Evolutionary conservation across 192 early-diverging fungal genomes (phyloP), one percentile per base, ranked within the genome.

Genomic region (Obelidium mucronatum): DNA sequence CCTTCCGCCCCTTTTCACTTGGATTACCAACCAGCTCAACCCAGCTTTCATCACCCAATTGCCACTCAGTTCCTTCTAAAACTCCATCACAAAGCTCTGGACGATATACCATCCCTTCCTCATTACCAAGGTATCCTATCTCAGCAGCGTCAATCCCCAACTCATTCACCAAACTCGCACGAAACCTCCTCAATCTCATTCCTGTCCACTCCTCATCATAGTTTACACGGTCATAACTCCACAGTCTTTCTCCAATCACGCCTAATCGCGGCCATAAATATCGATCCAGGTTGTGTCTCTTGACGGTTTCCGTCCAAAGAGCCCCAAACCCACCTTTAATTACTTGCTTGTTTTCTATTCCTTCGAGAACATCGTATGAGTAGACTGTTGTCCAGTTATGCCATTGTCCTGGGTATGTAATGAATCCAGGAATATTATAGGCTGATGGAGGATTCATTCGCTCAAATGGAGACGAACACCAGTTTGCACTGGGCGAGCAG

Each of bases 311-410:
- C 6, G 53, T 33, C 69, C 69, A 72, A 31, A 72, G 54, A 11
- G 59, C 31, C n/a, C 66, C 80, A 67, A 73, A 68, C 4, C 76
- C 80, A 53, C 80, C 80, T 33, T 40, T 24, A 28, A 78, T 54
- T 30, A 65, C 63, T 37, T 17, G 15, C 24, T 17, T 5, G 2
- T 52, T 40, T 37, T 3, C 1, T 13, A 80, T 11, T 6, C 77
- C 79, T 2, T 34, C 42, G 28, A 74, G 56, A 22, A 74, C 74
- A 39, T 81, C 65, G 34, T 52, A 80, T 3, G 40, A 22, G 59
- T 82, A 82, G 5, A 82, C 73, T 3, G 33, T 68, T n/a, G 24
- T 26, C 81, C 81, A 82, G 5, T 72, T 76, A 33, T 74, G 72
- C 72, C 72, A 74, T 17, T 39, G 33, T 37, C 74, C 74, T 15